Conservation (phyloP, 2,329 filamentous ascomycete genomes). For the Purpureocillium lavendulum region DNA sequence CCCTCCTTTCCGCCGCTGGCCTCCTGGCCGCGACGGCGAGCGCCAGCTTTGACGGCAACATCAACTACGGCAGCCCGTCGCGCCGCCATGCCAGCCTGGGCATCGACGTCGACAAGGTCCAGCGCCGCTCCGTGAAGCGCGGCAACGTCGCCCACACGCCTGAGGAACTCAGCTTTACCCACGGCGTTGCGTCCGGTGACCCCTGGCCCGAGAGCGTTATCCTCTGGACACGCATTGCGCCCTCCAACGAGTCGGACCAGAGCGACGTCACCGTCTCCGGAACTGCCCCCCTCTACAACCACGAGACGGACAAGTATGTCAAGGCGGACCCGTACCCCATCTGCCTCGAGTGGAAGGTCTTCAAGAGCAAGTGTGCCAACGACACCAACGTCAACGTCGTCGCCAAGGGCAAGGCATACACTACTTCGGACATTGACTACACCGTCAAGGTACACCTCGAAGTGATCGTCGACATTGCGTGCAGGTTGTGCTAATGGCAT, state of each 20-base stretch:
- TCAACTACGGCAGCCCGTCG: conserved; percentile 63
- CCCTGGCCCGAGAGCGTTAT: conserved; percentile 50
- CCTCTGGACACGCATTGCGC: conserved; percentile 40
- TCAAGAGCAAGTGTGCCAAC: conserved; percentile 31
- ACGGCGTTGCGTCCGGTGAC: conserved; percentile 47
- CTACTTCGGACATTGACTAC: conserved; percentile 66
- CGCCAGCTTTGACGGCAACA: conserved; percentile 31
- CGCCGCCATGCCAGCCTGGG: conserved; percentile 54
- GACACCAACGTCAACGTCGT: conserved; percentile 32
- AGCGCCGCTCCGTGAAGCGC: conserved; percentile 39
- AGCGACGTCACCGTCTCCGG: conserved; percentile 36
- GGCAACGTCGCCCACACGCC: conserved; percentile 33
- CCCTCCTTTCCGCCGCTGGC: conserved; percentile 1
- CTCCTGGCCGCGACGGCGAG: conserved; percentile 1
- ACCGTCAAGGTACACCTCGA: conserved; percentile 54
- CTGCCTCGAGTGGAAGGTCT: conserved; percentile 59
- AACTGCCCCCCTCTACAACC: conserved; percentile 33
- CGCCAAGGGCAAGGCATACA: conserved; percentile 53
- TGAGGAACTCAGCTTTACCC: conserved; percentile 51
- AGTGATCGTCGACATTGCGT: no score
- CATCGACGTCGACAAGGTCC: conserved; percentile 54
- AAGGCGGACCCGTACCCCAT: conserved; percentile 41
- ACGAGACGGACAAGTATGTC: conserved; percentile 40
- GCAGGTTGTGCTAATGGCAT: no score
- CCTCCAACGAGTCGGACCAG: conserved; percentile 33